These are phyloP conservation scores for Claviceps quebecensis DNA, from an alignment of 2,329 filamentous ascomycete genomes.

Conservation along the genomic window DNA sequence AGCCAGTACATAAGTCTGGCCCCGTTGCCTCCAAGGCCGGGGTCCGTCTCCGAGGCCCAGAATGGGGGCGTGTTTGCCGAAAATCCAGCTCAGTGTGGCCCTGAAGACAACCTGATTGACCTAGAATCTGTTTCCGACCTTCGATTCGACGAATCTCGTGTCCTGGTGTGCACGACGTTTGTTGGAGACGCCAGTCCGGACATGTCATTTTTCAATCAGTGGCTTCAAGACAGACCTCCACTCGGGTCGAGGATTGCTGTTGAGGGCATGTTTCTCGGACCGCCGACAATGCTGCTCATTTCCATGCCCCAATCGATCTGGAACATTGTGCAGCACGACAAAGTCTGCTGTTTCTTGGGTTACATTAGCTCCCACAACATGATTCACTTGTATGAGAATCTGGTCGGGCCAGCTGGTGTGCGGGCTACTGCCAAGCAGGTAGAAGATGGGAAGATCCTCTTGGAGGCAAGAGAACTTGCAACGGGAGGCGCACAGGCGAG, in stretches of 20 bases:
- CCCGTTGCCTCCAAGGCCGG: conserved; percentile 24
- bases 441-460: conserved; percentile 42
- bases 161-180: conserved; percentile 54
- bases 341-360: conserved; percentile 51
- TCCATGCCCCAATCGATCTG: conserved; percentile 52
- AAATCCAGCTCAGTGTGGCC: conserved; percentile 10
- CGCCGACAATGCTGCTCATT: conserved; percentile 51
- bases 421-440: conserved; percentile 36
- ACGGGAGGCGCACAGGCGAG: conserved; percentile 18
- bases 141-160: conserved; percentile 46
- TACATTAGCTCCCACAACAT: conserved; percentile 55
- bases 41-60: conserved; percentile 14
- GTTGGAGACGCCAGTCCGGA: conserved; percentile 51
- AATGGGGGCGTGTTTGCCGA: conserved; percentile 14
- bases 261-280: conserved; percentile 54
- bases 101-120: conserved; percentile 29
- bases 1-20: conserved; percentile 38
- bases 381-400: conserved; percentile 46
- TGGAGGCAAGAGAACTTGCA: conserved; percentile 37
- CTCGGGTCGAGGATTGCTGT: conserved; percentile 45
- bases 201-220: conserved; percentile 52
- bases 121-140: conserved; percentile 37
- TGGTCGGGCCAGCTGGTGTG: conserved; percentile 33
- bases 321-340: conserved; percentile 51
- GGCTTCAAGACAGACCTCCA: conserved; percentile 45